Base-by-base conservation (phyloP, 192 early-diverging fungal species). In the Podochytrium sp. region DNA sequence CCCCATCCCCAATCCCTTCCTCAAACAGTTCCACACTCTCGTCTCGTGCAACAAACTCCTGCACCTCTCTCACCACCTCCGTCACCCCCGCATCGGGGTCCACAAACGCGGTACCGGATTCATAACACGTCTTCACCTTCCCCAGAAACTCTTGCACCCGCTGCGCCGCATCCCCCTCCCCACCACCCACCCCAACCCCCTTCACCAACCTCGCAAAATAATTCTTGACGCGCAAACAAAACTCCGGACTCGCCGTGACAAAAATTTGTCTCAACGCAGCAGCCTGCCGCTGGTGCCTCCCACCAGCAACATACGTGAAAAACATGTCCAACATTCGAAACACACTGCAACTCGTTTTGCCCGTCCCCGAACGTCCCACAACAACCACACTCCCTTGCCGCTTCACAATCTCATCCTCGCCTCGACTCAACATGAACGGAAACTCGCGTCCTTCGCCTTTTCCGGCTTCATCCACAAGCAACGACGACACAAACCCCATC, bases 201-300 rank as follows among this genome's bases (percentile, higher is more conserved):
- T 74, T 35, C 34, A 38, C 18, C 10, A 77, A 40, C 1, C 43
- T 41, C 68, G 29, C 25, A 40, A 68, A 77, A 37, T 77, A 77
- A 14, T 6, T 33, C 30, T 65, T 27, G 16, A 77, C 72, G n/a
- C 73, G 72, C n/a, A 29, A 37, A 41, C 76, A 77, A 38, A 77
- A 77, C 27, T 61, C 64, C 7, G 76, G 76, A 43, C 71, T 75
- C 1, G 76, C 76, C 7, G 76, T 77, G 3, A 77, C 63, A 73
- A 77, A 77, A 34, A 77, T 55, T 47, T 77, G 76, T 14, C 63
- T 73, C 6, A 77, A 65, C 7, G 5, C 59, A 16, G 10, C 38
- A 12, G 14, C 4, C 14, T 20, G 16, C 10, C 41, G 3, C 5
- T 5, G 12, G 5, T 16, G 63, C 18, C 27, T 65, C 42, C 18